A percentile compares a stretch with the other conserved stretches of the same genome.
phyloP scores from a whole-genome alignment of 2,329 filamentous ascomycete species.

The Microascus cirrosus region DNA sequence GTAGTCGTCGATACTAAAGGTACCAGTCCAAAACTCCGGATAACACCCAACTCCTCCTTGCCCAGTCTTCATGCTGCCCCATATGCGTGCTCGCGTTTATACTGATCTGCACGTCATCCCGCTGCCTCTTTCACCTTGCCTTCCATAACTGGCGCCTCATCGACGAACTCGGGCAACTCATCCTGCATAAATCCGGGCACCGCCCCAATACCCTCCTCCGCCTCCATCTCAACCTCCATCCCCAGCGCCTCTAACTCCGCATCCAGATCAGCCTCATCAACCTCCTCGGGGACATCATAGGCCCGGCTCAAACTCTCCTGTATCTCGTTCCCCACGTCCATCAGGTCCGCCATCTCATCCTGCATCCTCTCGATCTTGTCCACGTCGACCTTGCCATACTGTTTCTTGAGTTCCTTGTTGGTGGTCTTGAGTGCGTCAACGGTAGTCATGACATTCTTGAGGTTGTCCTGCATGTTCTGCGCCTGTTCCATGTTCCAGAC shows the following conservation, averaged over 20 bases:
- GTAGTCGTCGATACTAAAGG: neutral
- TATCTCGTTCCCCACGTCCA: conserved; percentile 97
- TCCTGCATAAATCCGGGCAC: conserved; percentile 85
- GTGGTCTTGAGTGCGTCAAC: conserved; percentile 97
- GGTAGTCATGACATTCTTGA: conserved; percentile 97
- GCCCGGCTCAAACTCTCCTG: conserved; percentile 85
- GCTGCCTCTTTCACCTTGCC: conserved; percentile 77
- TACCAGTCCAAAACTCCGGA: neutral
- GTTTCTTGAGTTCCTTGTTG: conserved; percentile 81
- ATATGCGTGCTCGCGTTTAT: neutral
- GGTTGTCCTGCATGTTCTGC: conserved; percentile 95
- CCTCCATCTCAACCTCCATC: conserved; percentile 85
- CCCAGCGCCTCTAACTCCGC: conserved; percentile 91
- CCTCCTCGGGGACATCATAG: conserved; percentile 93
- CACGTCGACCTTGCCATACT: conserved; percentile 95
- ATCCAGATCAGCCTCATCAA: conserved; percentile 92
- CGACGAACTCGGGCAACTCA: conserved; percentile 81
- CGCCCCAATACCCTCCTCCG: conserved; percentile 40
- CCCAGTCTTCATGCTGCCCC: too few relatives aligned
- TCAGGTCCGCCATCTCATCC: conserved; percentile 96
- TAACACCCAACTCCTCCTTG: neutral
- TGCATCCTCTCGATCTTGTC: conserved; percentile 97
- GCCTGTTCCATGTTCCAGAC: conserved; percentile 99
- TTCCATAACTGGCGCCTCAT: conserved; percentile 67
- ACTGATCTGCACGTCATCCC: conserved; percentile 21